These are phyloP conservation scores for Clarireedia paspali DNA, from an alignment of 2,329 filamentous ascomycete genomes.

Conservation along the genomic window DNA sequence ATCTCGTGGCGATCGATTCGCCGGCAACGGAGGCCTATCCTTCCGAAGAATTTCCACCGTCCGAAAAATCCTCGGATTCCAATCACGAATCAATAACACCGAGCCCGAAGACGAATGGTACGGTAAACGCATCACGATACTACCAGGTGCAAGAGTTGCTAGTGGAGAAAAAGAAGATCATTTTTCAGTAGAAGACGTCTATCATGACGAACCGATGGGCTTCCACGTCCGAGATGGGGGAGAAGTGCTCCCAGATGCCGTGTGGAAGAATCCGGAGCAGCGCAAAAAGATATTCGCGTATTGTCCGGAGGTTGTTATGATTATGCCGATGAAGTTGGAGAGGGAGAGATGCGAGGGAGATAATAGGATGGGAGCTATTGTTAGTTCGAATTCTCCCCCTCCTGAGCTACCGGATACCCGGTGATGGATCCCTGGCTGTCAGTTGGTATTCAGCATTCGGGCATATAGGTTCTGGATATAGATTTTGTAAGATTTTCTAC, in stretches of 20 bases:
- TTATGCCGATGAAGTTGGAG: conserved; percentile 50
- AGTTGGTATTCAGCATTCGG: too few species aligned
- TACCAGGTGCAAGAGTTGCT: conserved; percentile 43
- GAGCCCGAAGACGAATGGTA: conserved; percentile 51
- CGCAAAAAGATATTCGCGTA: conserved; percentile 45
- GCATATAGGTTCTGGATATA: too few species aligned
- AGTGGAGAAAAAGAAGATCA: conserved; percentile 32
- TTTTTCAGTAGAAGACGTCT: conserved; percentile 43
- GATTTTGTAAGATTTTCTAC: too few species aligned
- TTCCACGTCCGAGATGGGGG: conserved; percentile 44
- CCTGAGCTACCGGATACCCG: too few species aligned
- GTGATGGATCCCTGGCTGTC: too few species aligned
- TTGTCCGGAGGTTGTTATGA: conserved; percentile 48
- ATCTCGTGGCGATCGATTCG: conserved; percentile 28
- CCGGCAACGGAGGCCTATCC: conserved; percentile 47
- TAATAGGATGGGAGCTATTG: not conserved
- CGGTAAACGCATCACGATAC: conserved; percentile 38
- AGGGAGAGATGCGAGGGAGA: conserved; percentile 9
- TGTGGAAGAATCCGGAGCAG: conserved; percentile 39
- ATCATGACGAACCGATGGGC: conserved; percentile 44
- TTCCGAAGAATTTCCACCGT: conserved; percentile 45
- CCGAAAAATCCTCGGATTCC: conserved; percentile 39
- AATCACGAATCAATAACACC: conserved; percentile 42
- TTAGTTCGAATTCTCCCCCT: not conserved
- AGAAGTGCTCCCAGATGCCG: conserved; percentile 32